Conservation (phyloP, 2,329 filamentous ascomycete species). For the Cladosporium sphaerospermum region DNA sequence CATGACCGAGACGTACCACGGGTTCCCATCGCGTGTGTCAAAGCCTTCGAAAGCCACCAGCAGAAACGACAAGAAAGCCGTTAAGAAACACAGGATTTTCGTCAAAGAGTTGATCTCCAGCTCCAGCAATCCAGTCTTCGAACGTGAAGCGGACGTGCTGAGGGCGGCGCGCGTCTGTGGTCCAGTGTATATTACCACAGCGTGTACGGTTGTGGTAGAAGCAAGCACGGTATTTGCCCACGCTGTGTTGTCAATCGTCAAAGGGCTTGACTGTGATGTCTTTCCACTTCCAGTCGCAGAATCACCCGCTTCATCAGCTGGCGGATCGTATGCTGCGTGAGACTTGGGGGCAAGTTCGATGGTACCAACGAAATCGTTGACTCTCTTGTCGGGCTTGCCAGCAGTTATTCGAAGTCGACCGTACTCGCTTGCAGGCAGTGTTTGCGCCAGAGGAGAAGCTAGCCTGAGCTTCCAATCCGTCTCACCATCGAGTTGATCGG, state of each 20-base stretch:
- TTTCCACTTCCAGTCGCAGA: neutral
- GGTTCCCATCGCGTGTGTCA: constrained; percentile 49
- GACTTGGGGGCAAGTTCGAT: constrained; percentile 62
- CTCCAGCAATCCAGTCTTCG: constrained; percentile 88
- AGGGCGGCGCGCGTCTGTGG: constrained; percentile 89
- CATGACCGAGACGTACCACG: constrained; percentile 95
- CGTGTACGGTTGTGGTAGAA: constrained; percentile 81
- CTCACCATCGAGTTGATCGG: constrained; percentile 94
- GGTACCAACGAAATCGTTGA: constrained; percentile 92
- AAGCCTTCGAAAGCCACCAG: constrained; percentile 86
- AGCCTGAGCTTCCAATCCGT: constrained; percentile 97
- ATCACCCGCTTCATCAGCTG: neutral
- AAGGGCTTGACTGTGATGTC: constrained; percentile 51
- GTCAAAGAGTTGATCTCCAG: constrained; percentile 96
- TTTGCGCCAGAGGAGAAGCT: constrained; percentile 79
- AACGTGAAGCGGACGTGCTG: constrained; percentile 84
- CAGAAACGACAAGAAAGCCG: constrained; percentile 75
- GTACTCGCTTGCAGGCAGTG: constrained; percentile 66
- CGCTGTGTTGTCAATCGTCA: constrained; percentile 94
- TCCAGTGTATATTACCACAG: constrained; percentile 90
- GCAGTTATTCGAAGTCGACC: constrained; percentile 63
- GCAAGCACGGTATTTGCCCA: constrained; percentile 98
- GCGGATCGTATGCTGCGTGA: constrained; percentile 43
- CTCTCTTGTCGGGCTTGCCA: constrained; percentile 84
- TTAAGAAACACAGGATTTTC: constrained; percentile 89